Conservation (phyloP, 75 land plant species). For the Adiantum capillusveneris region DNA sequence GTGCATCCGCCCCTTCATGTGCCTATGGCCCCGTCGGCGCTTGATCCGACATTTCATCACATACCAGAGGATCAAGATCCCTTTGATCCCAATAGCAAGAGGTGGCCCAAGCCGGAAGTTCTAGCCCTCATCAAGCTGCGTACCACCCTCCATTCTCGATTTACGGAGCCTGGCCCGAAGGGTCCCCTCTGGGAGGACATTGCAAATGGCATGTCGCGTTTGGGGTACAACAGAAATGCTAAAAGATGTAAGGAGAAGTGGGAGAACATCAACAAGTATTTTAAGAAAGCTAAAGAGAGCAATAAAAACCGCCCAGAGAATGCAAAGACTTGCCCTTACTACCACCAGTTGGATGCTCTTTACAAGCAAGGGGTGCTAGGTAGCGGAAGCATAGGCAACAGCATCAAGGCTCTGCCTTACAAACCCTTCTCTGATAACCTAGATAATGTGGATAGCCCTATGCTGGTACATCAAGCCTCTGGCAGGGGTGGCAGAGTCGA, state of each 20-base stretch:
- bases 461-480: too few relatives aligned
- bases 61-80: not conserved
- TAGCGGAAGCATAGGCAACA: conserved; percentile 1
- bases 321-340: conserved; percentile 68
- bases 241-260: conserved; percentile 75
- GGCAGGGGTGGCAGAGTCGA: too few relatives aligned
- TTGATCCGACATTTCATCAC: too few relatives aligned
- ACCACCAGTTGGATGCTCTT: conserved; percentile 53
- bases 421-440: too few relatives aligned
- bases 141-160: conserved; percentile 33
- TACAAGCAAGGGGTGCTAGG: conserved; percentile 27
- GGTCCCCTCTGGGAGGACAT: conserved; percentile 71
- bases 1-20: not conserved
- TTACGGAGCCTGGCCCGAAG: conserved; percentile 59
- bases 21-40: too few relatives aligned
- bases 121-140: conserved; percentile 46
- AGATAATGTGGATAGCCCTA: too few relatives aligned
- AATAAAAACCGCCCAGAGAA: conserved; percentile 60
- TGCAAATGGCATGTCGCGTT: conserved; percentile 31
- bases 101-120: conserved; percentile 65
- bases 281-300: conserved; percentile 71
- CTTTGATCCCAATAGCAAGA: conserved; percentile 25
- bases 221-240: conserved; percentile 50
- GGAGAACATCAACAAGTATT: conserved; percentile 81
- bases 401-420: not conserved